Evolutionary conservation across 2,329 filamentous ascomycete genomes (phyloP), one percentile per base, ranked within the genome.

Genomic region (Alternaria longipes): DNA sequence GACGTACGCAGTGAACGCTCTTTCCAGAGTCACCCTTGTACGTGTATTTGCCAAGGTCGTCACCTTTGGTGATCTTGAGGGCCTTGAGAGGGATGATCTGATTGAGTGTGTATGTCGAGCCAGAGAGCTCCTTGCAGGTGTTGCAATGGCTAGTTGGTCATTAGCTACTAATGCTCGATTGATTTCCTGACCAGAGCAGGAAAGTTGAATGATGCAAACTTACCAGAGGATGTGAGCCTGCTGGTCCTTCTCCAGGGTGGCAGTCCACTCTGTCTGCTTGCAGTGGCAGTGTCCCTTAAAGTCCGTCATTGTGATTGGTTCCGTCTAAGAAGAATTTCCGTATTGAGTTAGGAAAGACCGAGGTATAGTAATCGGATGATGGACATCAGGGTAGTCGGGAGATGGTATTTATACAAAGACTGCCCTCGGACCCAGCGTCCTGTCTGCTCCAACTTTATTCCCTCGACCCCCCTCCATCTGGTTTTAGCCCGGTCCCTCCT

Each of bases 11-110:
- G 75, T 86, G 77, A 32, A 86, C 84, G 7, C 78, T 72, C 53
- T 87, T 86, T 67, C 83, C 84, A 49, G 82, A 85, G 65, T 87
- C 85, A 46, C 85, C 85, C 63, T 83, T 80, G 79, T 87, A 87
- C 41, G 83, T 84, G 75, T 87, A 87, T 34, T 76, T 77, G 59
- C 82, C 84, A 44, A 85, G 68, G 4, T 76, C 72, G 50, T 79
- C 74, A 54, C 85, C 85, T 68, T 84, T 83, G 54, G 82, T 85
- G 77, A 87, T 79, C 58, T 82, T 82, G 65, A 87, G 77, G 44
- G 80, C 77, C 32, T 78, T 74, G 68, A 81, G 78, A 46, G 83
- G 83, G 54, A 86, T 81, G 73, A 86, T 83, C 63, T 85, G 83
- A 76, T 86, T 87, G 63, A 86, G 77, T 18, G 84, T 86, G 78